phyloP scores from a whole-genome alignment of 2,329 filamentous ascomycete genomes.

The Thielaviopsis musarum region DNA sequence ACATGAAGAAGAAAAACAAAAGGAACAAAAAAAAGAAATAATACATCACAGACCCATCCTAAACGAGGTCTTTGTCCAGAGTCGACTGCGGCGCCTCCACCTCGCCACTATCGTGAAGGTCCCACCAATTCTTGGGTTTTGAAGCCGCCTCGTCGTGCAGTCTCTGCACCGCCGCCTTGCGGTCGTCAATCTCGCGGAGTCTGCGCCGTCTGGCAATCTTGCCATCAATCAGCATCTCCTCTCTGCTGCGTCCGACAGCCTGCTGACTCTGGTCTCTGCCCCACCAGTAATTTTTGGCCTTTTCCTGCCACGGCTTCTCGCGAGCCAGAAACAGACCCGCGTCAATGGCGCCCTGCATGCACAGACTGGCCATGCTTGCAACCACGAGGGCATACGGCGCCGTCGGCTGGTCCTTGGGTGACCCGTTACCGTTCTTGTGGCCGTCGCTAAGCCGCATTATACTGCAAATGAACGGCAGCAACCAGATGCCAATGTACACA shows the following conservation, averaged over 20 bases:
- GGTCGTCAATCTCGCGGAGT: slow-evolving; percentile 27
- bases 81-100: background rate
- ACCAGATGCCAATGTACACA: slow-evolving; percentile 56
- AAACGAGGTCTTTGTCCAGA: background rate
- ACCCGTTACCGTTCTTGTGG: slow-evolving; percentile 13
- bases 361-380: slow-evolving; percentile 39
- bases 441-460: slow-evolving; percentile 35
- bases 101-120: slow-evolving; percentile 17
- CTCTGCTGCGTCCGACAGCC: slow-evolving; percentile 28
- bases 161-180: slow-evolving; percentile 3
- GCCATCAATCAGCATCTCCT: slow-evolving; percentile 36
- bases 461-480: slow-evolving; percentile 52
- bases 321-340: slow-evolving; percentile 49
- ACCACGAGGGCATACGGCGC: slow-evolving; percentile 37
- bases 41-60: background rate
- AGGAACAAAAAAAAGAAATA: slow-evolving; percentile 1
- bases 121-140: slow-evolving; percentile 22
- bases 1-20: background rate
- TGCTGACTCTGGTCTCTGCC: slow-evolving; percentile 11
- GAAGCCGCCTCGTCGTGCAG: slow-evolving; percentile 14
- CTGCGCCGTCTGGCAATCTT: slow-evolving; percentile 30
- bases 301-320: slow-evolving; percentile 43
- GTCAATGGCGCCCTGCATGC: slow-evolving; percentile 50
- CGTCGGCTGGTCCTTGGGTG: slow-evolving; percentile 3
- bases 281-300: slow-evolving; percentile 13